phyloP scores from a whole-genome alignment of 2,329 filamentous ascomycete species.

The Drechslerella coelobrocha region DNA sequence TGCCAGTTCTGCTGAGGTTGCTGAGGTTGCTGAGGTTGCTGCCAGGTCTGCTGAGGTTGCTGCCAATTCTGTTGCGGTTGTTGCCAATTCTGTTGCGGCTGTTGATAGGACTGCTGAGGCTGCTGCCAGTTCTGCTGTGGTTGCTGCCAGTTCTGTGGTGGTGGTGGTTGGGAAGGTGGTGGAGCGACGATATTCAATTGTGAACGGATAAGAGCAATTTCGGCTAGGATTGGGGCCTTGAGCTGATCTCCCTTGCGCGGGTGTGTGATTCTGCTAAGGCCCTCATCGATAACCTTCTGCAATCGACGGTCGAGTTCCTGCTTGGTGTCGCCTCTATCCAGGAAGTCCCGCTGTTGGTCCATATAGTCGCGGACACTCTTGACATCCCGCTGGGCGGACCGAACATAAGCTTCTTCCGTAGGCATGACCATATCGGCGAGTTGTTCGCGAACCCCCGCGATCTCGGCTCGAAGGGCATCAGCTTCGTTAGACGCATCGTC shows the following conservation, averaged over 20 bases:
- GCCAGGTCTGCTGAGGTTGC: too few relatives aligned
- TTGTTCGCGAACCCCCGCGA: constrained; percentile 15
- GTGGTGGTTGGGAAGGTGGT: neutral
- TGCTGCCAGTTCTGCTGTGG: neutral
- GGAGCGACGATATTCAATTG: constrained; percentile 22
- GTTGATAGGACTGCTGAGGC: too few relatives aligned
- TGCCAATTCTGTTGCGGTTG: neutral
- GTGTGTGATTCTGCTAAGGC: constrained; percentile 21
- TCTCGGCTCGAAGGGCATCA: constrained; percentile 18
- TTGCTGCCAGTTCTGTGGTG: neutral
- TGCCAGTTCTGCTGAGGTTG: too few relatives aligned
- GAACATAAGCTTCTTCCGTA: constrained; percentile 19
- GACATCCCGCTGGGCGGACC: constrained; percentile 28
- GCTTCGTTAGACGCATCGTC: constrained; percentile 23
- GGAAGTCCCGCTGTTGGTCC: constrained; percentile 18
- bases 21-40: too few relatives aligned
- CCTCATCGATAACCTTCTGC: constrained; percentile 24
- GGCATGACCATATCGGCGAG: constrained; percentile 18
- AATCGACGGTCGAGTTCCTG: constrained; percentile 18
- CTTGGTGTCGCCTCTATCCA: constrained; percentile 19
- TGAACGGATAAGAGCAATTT: constrained; percentile 23
- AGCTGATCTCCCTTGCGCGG: constrained; percentile 26
- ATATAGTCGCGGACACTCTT: constrained; percentile 27
- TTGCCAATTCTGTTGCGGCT: neutral
- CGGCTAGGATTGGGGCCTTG: constrained; percentile 25